A percentile compares a stretch with the other conserved stretches of the same genome.
These are phyloP conservation scores for Capillidium heterosporum DNA, from an alignment of 371 early-diverging fungal genomes.

Conservation along the genomic window DNA sequence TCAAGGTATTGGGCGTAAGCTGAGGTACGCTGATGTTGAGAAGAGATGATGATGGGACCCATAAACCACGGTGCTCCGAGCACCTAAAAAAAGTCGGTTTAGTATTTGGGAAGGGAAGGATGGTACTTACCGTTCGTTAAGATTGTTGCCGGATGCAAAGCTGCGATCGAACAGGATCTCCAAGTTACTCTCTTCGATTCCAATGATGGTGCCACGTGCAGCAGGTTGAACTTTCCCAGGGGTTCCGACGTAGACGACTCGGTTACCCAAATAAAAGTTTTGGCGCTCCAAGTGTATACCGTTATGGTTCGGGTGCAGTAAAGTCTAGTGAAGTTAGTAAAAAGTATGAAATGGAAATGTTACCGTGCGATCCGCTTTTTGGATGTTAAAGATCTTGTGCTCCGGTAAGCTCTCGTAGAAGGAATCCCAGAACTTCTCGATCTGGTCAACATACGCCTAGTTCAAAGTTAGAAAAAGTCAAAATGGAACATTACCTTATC, in stretches of 20 bases:
- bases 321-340: conserved; percentile 14
- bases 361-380: neutral
- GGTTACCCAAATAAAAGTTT: conserved; percentile 68
- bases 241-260: conserved; percentile 60
- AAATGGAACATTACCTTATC: conserved; percentile 21
- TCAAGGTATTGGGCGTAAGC: conserved; percentile 10
- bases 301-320: conserved; percentile 64
- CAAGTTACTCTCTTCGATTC: conserved; percentile 40
- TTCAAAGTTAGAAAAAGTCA: too few species aligned
- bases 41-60: conserved; percentile 26
- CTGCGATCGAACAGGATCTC: conserved; percentile 75
- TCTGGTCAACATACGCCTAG: too few species aligned
- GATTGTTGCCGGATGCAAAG: conserved; percentile 55
- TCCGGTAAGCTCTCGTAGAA: conserved; percentile 14
- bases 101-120: too few species aligned
- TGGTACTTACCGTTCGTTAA: conserved; percentile 37
- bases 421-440: neutral
- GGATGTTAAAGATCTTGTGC: neutral
- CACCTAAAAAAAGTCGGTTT: conserved; percentile 13
- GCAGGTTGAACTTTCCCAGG: conserved; percentile 63
- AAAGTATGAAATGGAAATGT: neutral
- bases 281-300: conserved; percentile 48
- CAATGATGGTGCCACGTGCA: conserved; percentile 67
- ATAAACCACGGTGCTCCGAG: conserved; percentile 36
- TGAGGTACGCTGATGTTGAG: conserved; percentile 35